Evolutionary conservation across 2,329 filamentous ascomycete species (phyloP).

Genomic region (Hymenoscyphus albidus): DNA sequence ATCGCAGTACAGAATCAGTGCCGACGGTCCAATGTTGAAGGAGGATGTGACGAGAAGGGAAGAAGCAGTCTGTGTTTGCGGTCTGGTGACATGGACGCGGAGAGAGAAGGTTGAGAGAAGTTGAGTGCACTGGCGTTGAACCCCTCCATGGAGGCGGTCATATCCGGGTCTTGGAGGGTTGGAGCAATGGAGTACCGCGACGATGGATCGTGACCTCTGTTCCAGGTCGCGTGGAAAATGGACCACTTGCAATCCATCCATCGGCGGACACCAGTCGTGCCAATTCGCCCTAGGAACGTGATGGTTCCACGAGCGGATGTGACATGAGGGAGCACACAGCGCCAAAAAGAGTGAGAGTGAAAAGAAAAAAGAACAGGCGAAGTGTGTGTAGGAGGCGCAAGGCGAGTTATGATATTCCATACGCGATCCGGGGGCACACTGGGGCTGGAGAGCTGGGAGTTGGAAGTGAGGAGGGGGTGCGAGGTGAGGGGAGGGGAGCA

Average conservation of each 20-base stretch:
- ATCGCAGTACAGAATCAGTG: conserved; percentile 18
- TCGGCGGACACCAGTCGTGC: conserved; percentile 1
- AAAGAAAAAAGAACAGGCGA: not conserved
- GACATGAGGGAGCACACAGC: conserved; percentile 14
- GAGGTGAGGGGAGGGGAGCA: conserved; percentile 7
- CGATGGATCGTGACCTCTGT: conserved; percentile 30
- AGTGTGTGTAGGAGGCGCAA: conserved; percentile 5
- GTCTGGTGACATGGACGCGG: conserved; percentile 29
- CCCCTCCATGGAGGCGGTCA: conserved; percentile 24
- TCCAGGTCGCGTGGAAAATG: conserved; percentile 28
- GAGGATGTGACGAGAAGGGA: conserved; percentile 29
- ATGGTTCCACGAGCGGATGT: conserved; percentile 25
- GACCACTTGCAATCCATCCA: conserved; percentile 20
- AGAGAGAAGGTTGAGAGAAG: not conserved
- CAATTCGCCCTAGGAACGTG: not conserved
- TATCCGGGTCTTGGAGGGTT: conserved; percentile 23
- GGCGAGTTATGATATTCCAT: conserved; percentile 7
- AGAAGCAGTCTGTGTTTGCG: conserved; percentile 30
- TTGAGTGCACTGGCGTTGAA: conserved; percentile 16
- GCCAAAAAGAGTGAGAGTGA: not conserved
- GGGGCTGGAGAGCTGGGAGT: no score
- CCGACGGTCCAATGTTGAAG: not conserved
- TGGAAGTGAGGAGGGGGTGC: no score
- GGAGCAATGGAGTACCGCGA: conserved; percentile 23
- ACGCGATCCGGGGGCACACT: conserved; percentile 3